A percentile compares a stretch with the other conserved stretches of the same genome.
Evolutionary conservation across 768 basidiomycete genomes (phyloP).

Genomic region (Heimioporus sp.): DNA sequence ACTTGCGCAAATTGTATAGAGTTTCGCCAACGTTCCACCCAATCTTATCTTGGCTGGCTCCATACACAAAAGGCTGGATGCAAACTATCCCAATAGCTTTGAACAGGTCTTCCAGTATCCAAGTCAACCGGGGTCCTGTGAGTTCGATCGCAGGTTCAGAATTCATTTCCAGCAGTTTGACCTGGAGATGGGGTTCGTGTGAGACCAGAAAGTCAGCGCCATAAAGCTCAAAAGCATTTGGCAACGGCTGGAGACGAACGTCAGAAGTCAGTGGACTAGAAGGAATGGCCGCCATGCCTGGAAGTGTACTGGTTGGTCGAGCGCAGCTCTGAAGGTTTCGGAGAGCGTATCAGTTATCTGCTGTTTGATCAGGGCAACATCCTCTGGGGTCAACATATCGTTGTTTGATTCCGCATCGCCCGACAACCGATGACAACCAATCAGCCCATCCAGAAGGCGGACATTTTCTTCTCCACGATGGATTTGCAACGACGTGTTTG

Average conservation of each 20-base stretch:
- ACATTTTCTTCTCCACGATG: conserved; percentile 68
- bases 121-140: conserved; percentile 78
- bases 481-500: conserved; percentile 87
- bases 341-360: conserved; percentile 66
- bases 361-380: conserved; percentile 51
- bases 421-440: conserved; percentile 58
- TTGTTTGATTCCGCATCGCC: conserved; percentile 21
- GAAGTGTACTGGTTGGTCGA: conserved; percentile 80
- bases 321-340: conserved; percentile 84
- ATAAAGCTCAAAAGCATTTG: conserved; percentile 93
- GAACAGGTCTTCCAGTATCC: conserved; percentile 83
- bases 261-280: neutral
- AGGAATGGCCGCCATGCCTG: conserved; percentile 48
- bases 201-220: conserved; percentile 90
- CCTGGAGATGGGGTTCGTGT: conserved; percentile 46
- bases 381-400: conserved; percentile 20
- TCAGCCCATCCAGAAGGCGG: conserved; percentile 75
- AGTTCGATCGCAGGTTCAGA: conserved; percentile 95
- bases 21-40: conserved; percentile 55
- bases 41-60: neutral
- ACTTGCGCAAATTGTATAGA: conserved; percentile 58
- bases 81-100: conserved; percentile 62
- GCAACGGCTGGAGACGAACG: conserved; percentile 53
- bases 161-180: conserved; percentile 87
- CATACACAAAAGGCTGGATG: conserved; percentile 57